Conservation (phyloP, 1,284 basidiomycete species). For the Trichosporon inkin region DNA sequence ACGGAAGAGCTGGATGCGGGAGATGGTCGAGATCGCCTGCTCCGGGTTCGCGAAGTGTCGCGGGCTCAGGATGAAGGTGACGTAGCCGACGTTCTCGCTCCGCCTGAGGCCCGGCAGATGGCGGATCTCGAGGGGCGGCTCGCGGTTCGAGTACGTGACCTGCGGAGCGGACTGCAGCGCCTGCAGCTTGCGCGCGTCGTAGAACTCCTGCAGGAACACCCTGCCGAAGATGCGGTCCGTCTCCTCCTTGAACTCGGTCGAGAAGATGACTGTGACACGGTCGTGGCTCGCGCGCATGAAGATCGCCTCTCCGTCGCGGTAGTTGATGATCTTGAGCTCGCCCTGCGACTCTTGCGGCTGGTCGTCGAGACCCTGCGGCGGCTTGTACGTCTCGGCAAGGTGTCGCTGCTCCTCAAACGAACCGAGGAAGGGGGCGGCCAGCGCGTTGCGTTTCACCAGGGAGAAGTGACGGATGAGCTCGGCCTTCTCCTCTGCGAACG, state of each 20-base stretch:
- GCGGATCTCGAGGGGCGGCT: conserved; percentile 93
- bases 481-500: conserved; percentile 64
- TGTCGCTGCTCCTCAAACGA: conserved; percentile 84
- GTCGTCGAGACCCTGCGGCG: conserved; percentile 38
- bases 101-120: conserved; percentile 74
- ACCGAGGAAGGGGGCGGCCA: conserved; percentile 90
- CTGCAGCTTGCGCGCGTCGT: conserved; percentile 89
- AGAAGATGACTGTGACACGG: conserved; percentile 97
- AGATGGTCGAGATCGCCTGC: conserved; percentile 79
- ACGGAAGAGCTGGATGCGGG: conserved; percentile 93
- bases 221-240: conserved; percentile 96
- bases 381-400: conserved; percentile 60
- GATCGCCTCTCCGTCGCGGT: conserved; percentile 94
- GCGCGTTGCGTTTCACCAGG: conserved; percentile 85
- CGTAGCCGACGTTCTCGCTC: conserved; percentile 91
- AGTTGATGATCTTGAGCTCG: conserved; percentile 87
- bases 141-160: conserved; percentile 92
- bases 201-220: conserved; percentile 99
- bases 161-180: conserved; percentile 96
- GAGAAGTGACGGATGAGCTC: conserved; percentile 77
- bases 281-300: conserved; percentile 90
- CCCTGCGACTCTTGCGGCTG: conserved; percentile 57
- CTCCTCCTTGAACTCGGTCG: conserved; percentile 94
- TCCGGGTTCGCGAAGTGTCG: conserved; percentile 80
- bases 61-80: conserved; percentile 96